Evolutionary conservation across 345 rosid species (phyloP).

Genomic region (Noccaea bulbosa): DNA sequence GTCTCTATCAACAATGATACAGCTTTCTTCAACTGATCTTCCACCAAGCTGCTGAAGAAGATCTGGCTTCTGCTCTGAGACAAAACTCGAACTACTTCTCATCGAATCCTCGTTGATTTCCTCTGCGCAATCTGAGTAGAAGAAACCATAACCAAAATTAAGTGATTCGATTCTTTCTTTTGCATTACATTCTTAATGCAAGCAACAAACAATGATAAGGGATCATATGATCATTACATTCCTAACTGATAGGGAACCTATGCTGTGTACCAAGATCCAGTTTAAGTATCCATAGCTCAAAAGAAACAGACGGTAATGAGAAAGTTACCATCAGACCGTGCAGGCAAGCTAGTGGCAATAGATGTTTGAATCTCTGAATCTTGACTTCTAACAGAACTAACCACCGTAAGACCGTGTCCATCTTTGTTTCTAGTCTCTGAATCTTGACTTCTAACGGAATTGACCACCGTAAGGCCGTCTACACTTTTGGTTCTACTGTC

Average conservation of each 20-base stretch:
- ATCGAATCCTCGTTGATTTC: conserved; percentile 31
- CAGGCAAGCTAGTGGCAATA: conserved; percentile 30
- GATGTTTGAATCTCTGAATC: conserved; percentile 25
- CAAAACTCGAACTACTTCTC: conserved; percentile 32
- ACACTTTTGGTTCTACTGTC: conserved; percentile 1
- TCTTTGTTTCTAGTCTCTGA: conserved; percentile 10
- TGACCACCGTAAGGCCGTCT: neutral
- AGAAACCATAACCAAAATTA: conserved; percentile 25
- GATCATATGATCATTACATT: neutral
- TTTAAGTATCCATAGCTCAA: conserved; percentile 1
- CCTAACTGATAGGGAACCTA: neutral
- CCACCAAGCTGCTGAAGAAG: conserved; percentile 40
- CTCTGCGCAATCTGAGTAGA: conserved; percentile 39
- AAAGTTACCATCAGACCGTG: conserved; percentile 40
- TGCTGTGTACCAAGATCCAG: neutral
- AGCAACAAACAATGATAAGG: neutral
- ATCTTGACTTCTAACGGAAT: conserved; percentile 34
- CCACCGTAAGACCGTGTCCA: neutral
- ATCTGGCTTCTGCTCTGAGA: conserved; percentile 39
- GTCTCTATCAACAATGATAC: conserved; percentile 61
- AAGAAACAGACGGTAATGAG: neutral
- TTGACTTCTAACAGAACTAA: conserved; percentile 34
- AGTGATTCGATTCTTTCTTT: neutral
- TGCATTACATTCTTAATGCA: conserved; percentile 13
- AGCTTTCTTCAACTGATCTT: conserved; percentile 62